A percentile compares a stretch with the other conserved stretches of the same genome.
phyloP scores from a whole-genome alignment of 306 rosid genomes.

The Trichosanthes cucumerina region DNA sequence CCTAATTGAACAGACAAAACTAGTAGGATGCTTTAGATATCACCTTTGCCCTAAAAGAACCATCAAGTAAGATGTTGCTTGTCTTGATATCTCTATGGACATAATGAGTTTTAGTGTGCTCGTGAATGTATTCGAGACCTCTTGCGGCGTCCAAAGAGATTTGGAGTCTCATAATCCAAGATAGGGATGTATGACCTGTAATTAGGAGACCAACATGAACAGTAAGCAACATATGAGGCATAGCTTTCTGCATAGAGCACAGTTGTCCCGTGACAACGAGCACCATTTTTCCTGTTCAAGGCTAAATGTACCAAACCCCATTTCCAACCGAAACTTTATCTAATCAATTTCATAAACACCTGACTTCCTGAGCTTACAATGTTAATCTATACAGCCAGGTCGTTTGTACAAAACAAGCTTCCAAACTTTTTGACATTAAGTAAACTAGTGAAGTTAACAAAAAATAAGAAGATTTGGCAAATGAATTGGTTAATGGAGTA shows the following conservation, averaged over 20 bases:
- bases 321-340: background rate
- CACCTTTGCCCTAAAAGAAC: conserved; percentile 86
- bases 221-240: background rate
- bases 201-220: background rate
- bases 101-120: conserved; percentile 87
- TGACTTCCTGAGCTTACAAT: background rate
- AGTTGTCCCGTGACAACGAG: background rate
- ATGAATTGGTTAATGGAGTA: background rate
- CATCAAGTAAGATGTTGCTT: conserved; percentile 90
- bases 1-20: conserved; percentile 3
- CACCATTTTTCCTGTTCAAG: background rate
- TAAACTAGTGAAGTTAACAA: background rate
- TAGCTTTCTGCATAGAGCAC: background rate
- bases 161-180: conserved; percentile 97
- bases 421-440: background rate
- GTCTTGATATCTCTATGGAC: conserved; percentile 98
- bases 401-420: background rate
- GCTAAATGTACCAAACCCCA: background rate
- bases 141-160: conserved; percentile 88
- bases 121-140: conserved; percentile 97
- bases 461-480: background rate
- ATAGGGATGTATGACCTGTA: conserved; percentile 78
- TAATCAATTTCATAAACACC: background rate
- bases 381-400: background rate
- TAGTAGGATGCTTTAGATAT: background rate